Evolutionary conservation across 179 eudicot species (phyloP).

Genomic region (Monotropa hypopitys): DNA sequence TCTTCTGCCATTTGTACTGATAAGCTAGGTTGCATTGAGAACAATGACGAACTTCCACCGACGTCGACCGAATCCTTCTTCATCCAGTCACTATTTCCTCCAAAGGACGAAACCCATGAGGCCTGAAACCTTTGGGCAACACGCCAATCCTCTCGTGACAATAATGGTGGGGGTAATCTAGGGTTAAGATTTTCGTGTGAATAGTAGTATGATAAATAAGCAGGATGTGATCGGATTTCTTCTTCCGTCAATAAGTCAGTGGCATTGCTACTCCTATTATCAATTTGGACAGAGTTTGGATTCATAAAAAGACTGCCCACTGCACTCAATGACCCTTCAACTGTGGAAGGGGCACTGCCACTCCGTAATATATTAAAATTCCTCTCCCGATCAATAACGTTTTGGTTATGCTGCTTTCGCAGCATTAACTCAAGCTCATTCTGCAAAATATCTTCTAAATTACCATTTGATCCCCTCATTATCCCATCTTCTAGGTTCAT

Average conservation of each 20-base stretch:
- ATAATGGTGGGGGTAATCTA: conserved; percentile 42
- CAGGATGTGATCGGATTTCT: conserved; percentile 45
- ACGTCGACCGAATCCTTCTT: conserved; percentile 13
- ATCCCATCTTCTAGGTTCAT: conserved; percentile 9
- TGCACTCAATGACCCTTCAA: conserved; percentile 32
- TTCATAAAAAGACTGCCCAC: conserved; percentile 16
- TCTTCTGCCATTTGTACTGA: conserved; percentile 19
- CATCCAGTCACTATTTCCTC: conserved; percentile 22
- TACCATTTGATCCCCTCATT: conserved; percentile 14
- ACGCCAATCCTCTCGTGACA: conserved; percentile 57
- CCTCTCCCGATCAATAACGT: conserved; percentile 10
- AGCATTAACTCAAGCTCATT: conserved; percentile 23
- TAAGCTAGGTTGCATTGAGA: conserved; percentile 33
- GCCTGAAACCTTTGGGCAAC: conserved; percentile 37
- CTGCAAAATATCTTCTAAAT: conserved; percentile 16
- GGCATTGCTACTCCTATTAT: conserved; percentile 7
- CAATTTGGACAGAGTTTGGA: background rate
- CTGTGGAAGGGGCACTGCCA: conserved; percentile 49
- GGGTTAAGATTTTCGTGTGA: conserved; percentile 42
- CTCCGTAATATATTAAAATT: conserved; percentile 30
- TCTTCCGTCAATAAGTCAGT: conserved; percentile 30
- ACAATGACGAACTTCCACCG: conserved; percentile 23
- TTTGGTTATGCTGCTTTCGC: conserved; percentile 8
- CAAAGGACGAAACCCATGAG: conserved; percentile 19
- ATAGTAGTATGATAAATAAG: conserved; percentile 44